Percentiles rank a stretch among this genome's conserved stretches.
Conservation (phyloP, 2,329 filamentous ascomycete species). For the Coniochaeta hoffmannii region DNA sequence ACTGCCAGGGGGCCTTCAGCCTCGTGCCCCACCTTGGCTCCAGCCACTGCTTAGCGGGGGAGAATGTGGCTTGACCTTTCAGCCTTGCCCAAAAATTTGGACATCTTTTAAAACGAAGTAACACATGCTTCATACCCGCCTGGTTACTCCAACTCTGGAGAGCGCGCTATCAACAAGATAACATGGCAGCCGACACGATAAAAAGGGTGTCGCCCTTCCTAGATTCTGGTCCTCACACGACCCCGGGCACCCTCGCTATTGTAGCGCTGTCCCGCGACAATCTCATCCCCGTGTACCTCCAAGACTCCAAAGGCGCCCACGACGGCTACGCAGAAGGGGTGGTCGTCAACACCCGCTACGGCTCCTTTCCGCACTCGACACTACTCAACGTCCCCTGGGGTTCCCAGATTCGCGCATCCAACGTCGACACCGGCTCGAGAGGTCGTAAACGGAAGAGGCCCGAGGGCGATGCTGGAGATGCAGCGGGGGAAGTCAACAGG, state of each 20-base stretch:
- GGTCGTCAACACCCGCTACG: constrained; percentile 87
- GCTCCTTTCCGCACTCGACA: constrained; percentile 78
- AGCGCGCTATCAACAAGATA: not conserved
- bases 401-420: constrained; percentile 81
- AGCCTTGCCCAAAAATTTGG: not conserved
- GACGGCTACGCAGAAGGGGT: constrained; percentile 70
- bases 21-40: not conserved
- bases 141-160: not conserved
- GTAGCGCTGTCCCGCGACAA: constrained; percentile 85
- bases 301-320: constrained; percentile 51
- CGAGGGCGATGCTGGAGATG: constrained; percentile 29
- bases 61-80: constrained; percentile 1
- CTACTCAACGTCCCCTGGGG: constrained; percentile 79
- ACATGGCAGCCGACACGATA: constrained; percentile 9
- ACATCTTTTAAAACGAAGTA: not conserved
- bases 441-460: constrained; percentile 59
- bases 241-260: constrained; percentile 64
- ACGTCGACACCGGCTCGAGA: constrained; percentile 85
- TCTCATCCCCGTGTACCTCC: constrained; percentile 67
- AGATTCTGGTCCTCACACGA: constrained; percentile 55
- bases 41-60: not conserved
- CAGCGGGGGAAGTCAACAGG: constrained; percentile 7
- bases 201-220: constrained; percentile 64
- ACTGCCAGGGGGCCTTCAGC: not conserved
- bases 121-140: no score